Evolutionary conservation across 148 eudicot species (phyloP).

Genomic region (Hydrangea macrophylla): DNA sequence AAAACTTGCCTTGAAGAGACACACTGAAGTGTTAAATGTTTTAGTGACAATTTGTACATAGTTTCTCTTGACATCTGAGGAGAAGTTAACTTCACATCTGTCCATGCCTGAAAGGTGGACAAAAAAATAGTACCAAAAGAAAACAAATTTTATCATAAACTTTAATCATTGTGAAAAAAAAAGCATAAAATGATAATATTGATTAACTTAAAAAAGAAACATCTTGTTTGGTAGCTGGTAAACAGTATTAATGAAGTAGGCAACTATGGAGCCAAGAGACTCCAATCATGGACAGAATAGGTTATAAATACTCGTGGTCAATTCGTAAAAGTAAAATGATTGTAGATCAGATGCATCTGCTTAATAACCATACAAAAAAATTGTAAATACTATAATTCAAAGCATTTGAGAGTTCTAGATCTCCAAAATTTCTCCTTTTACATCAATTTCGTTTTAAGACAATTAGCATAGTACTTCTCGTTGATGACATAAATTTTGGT

Average conservation of each 20-base stretch:
- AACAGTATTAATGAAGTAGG: neutral
- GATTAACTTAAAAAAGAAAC: neutral
- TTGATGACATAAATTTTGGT: neutral
- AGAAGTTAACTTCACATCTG: constrained; percentile 85
- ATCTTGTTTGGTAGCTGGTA: neutral
- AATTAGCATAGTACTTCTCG: neutral
- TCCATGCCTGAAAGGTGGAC: constrained; percentile 61
- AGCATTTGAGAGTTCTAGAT: neutral
- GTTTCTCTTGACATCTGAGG: constrained; percentile 97
- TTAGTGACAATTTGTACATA: constrained; percentile 68
- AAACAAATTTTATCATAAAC: neutral
- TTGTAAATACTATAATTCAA: neutral
- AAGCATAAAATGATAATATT: neutral
- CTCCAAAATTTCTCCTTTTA: neutral
- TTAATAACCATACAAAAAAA: neutral
- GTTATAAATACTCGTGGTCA: neutral
- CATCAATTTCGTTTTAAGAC: neutral
- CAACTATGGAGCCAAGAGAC: neutral
- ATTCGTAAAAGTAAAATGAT: neutral
- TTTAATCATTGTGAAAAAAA: neutral
- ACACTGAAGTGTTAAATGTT: constrained; percentile 57
- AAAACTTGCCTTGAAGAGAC: constrained; percentile 72
- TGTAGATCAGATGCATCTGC: neutral
- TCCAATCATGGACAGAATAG: neutral
- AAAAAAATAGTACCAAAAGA: constrained; percentile 7